phyloP scores from a whole-genome alignment of 1,284 basidiomycete species.

The Gomphus bonarii region DNA sequence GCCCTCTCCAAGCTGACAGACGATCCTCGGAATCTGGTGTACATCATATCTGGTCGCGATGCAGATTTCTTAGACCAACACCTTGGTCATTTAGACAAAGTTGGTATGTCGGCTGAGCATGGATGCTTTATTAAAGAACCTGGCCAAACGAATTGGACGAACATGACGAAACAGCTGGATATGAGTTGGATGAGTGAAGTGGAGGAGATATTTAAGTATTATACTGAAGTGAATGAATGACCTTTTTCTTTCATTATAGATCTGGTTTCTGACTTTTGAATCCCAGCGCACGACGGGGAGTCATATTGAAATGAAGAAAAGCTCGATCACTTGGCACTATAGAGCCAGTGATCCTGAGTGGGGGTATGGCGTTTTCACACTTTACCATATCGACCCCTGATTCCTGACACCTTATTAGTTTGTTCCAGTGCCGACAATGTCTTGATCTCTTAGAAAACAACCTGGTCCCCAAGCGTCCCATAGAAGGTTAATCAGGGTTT shows the following conservation, averaged over 20 bases:
- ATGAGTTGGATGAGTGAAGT: slow-evolving; percentile 99
- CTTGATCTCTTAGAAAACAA: slow-evolving; percentile 94
- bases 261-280: slow-evolving; percentile 2
- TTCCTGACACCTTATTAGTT: slow-evolving; percentile 31
- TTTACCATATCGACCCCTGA: slow-evolving; percentile 1
- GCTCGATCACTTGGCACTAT: slow-evolving; percentile 97
- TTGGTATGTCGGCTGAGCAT: slow-evolving; percentile 95
- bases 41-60: slow-evolving; percentile 97
- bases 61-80: slow-evolving; percentile 87
- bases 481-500: slow-evolving; percentile 54
- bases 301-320: slow-evolving; percentile 95
- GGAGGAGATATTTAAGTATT: slow-evolving; percentile 91
- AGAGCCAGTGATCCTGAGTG: slow-evolving; percentile 90
- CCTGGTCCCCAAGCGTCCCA: slow-evolving; percentile 77
- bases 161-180: slow-evolving; percentile 85
- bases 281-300: slow-evolving; percentile 79
- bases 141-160: slow-evolving; percentile 61
- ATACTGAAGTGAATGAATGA: slow-evolving; percentile 64
- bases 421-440: slow-evolving; percentile 93
- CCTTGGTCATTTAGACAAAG: slow-evolving; percentile 71
- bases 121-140: slow-evolving; percentile 86
- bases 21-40: slow-evolving; percentile 87
- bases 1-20: slow-evolving; percentile 64
- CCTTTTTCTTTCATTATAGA: not conserved
- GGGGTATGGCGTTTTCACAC: slow-evolving; percentile 48